Evolutionary conservation across 2,329 filamentous ascomycete species (phyloP).

Genomic region (Neophaeococcomyces aloes): DNA sequence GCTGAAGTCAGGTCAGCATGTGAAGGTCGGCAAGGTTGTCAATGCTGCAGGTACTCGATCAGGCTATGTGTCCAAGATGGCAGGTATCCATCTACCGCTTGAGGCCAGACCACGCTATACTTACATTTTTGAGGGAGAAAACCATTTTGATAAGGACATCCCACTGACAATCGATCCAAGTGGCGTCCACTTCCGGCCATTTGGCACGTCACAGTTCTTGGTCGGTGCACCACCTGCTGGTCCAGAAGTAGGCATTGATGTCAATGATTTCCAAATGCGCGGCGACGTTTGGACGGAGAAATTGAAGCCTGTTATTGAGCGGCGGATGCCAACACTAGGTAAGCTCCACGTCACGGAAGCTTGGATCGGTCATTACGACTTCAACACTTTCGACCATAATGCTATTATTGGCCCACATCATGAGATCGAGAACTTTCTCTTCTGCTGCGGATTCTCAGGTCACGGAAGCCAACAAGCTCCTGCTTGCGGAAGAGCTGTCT

Average conservation of each 20-base stretch:
- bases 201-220: constrained; percentile 14
- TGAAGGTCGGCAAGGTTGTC: neutral
- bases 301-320: constrained; percentile 14
- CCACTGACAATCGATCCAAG: constrained; percentile 16
- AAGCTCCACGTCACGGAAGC: constrained; percentile 11
- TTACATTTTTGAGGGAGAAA: constrained; percentile 15
- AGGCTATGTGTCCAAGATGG: neutral
- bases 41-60: neutral
- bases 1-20: neutral
- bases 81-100: constrained; percentile 7
- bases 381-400: constrained; percentile 19
- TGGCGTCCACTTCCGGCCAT: constrained; percentile 15
- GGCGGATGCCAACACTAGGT: constrained; percentile 11
- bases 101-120: constrained; percentile 17
- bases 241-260: constrained; percentile 15
- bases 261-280: constrained; percentile 14
- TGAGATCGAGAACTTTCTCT: constrained; percentile 10
- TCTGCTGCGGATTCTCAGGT: constrained; percentile 13
- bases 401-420: constrained; percentile 14
- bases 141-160: constrained; percentile 12
- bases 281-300: constrained; percentile 15
- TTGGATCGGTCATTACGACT: constrained; percentile 19
- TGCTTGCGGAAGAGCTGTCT: constrained; percentile 13
- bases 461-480: constrained; percentile 15
- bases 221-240: constrained; percentile 17